Evolutionary conservation across 495 filamentous ascomycete species (phyloP).

Genomic region (Aspergillus bridgeri): DNA sequence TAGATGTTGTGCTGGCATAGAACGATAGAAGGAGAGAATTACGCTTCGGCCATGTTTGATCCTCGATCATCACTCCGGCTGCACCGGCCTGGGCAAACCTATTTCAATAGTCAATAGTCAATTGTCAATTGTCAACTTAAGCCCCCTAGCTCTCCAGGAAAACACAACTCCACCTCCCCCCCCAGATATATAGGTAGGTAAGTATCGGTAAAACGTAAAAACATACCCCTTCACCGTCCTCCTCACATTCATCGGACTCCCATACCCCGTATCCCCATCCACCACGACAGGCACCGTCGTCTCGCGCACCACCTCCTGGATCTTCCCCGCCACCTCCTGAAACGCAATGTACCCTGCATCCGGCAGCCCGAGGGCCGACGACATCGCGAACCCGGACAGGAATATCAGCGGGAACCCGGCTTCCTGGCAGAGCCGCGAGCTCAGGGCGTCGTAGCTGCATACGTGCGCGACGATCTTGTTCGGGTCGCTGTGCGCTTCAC

Average conservation of each 20-base stretch:
- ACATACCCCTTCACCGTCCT: constrained; percentile 31
- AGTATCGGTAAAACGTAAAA: too few relatives aligned
- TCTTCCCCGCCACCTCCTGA: constrained; percentile 41
- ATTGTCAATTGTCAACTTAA: too few relatives aligned
- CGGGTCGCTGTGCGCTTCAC: constrained; percentile 32
- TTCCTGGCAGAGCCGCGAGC: constrained; percentile 38
- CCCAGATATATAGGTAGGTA: too few relatives aligned
- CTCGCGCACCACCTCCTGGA: constrained; percentile 34
- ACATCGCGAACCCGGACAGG: constrained; percentile 33
- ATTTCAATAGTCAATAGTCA: neutral
- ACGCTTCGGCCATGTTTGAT: constrained; percentile 42
- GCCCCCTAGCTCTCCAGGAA: too few relatives aligned
- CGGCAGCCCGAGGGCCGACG: constrained; percentile 34
- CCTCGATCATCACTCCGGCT: constrained; percentile 42
- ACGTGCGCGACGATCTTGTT: constrained; percentile 35
- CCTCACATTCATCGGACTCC: constrained; percentile 41
- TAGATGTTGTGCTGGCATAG: too few relatives aligned
- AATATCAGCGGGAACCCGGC: constrained; percentile 41
- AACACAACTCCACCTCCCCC: too few relatives aligned
- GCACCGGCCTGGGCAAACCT: constrained; percentile 34
- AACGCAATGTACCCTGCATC: constrained; percentile 46
- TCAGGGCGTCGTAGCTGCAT: constrained; percentile 40
- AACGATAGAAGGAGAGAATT: neutral
- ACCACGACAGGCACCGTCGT: constrained; percentile 37
- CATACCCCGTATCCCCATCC: constrained; percentile 42